These are phyloP conservation scores for Adansonia gregorii DNA, from an alignment of 441 rosid species.

Conservation along the genomic window DNA sequence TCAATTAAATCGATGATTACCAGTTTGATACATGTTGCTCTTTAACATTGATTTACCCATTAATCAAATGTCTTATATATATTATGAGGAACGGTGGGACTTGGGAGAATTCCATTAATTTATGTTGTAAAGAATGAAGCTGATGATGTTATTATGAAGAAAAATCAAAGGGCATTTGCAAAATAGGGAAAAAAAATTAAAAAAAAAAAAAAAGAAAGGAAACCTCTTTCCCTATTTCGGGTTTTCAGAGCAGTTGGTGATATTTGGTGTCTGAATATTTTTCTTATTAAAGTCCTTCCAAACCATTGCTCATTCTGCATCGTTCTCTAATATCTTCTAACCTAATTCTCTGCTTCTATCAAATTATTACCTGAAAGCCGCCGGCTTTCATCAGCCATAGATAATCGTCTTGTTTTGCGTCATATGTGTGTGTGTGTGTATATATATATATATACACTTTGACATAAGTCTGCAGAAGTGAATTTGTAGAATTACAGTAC, in stretches of 20 bases:
- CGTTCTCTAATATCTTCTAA: not conserved
- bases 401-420: not conserved
- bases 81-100: not conserved
- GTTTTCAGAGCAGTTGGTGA: conserved; percentile 18
- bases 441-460: too few species aligned
- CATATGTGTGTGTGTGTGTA: not conserved
- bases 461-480: not conserved
- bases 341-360: not conserved
- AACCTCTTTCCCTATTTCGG: too few species aligned
- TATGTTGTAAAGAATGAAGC: not conserved
- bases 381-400: not conserved
- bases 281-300: conserved; percentile 17
- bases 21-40: too few species aligned
- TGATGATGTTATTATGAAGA: not conserved
- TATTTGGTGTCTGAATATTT: not conserved
- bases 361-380: conserved; percentile 7
- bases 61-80: not conserved
- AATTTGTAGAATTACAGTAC: not conserved
- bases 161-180: conserved; percentile 26
- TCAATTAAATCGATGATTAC: too few species aligned
- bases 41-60: not conserved
- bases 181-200: not conserved
- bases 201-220: too few species aligned
- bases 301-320: conserved; percentile 10
- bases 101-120: not conserved